Evolutionary conservation across 2,329 filamentous ascomycete species (phyloP), one percentile per base, ranked within the genome.

Genomic region (Phaeosphaeriaceae sp.): DNA sequence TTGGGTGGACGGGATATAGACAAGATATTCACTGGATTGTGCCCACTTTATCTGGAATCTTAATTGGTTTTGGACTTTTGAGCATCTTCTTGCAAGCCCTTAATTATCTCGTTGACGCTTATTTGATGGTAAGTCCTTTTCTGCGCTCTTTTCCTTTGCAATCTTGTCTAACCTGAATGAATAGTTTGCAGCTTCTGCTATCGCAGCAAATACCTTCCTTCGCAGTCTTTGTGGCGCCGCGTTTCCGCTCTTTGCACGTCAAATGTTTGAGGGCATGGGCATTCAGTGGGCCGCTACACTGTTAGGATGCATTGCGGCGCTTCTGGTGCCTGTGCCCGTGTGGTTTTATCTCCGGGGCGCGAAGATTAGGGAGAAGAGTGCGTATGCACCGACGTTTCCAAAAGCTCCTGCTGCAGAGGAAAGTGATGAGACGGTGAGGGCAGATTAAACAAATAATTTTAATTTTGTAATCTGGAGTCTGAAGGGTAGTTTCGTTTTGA

Each of bases 101-200:
- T 58, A 85, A 85, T 61, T 85, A 85, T 56, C 70, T 85, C n/a
- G 81, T 85, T 37, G 82, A 85, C 53, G 79, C 81, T 0, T 85
- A 84, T 62, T 74, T 84, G 32, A 83, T 83, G 72, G 65, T 67
- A 58, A 43, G 61, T 42, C 28, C 4, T 37, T 18, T 9, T 15
- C 21, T n/a, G n/a, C 29, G 2, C 18, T 26, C 17, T n/a, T 16
- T 6, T 29, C 5, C 36, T 29, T 20, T 4, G 9, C 2, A 16
- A 15, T 12, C 11, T 12, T 33, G 21, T 28, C 62, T 67, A 23
- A 67, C 38, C 8, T n/a, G 6, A n/a, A 6, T 26, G 0, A 7
- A 20, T 46, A 70, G 66, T 79, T 77, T 56, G 80, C 81, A 17
- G 79, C 80, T 16, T 81, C 79, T 1, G 81, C 80, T 13, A 81